Evolutionary conservation across 148 eudicot species (phyloP), one percentile per base, ranked within the genome.

Genomic region (Vaccinium darrowii): DNA sequence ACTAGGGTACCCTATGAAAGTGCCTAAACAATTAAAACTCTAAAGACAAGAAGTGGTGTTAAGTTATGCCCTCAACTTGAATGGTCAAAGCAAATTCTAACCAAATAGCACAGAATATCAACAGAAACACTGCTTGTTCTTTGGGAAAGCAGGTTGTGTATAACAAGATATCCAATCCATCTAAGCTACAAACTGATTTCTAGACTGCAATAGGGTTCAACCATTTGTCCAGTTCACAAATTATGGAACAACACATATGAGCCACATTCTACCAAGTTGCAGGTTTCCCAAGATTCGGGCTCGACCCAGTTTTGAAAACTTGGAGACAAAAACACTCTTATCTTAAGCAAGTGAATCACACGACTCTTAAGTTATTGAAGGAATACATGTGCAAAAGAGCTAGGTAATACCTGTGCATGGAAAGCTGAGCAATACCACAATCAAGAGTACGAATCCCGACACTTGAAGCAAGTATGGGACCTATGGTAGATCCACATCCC

Each of bases 401-500:
- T 30, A 23, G n/a, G 11, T 5, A 54, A 88, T 88, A 96, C 99
- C 99, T 96, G 93, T 96, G 99, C 99, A 96, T 96, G 81, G 99
- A 65, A 65, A 65, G 72, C 72, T 65, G 72, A 65, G 72, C 14
- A 65, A 65, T 65, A 23, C 72, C 72, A 87, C 97, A 93, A 87
- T 96, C 99, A 84, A 96, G 97, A 19, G 99, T 96, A 27, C 99
- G 98, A 74, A 96, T 93, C 83, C 98, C 99, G 75, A 94, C 90
- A 75, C 98, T 98, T 8, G 98, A 90, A 90, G 99, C 98, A 84
- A 96, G 95, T 87, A 96, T 96, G 73, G 99, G 99, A 74, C 99
- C 99, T 62, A 96, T 96, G 82, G 99, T 96, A 27, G 99, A 96
- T 82, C 99, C 99, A 90, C 99, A 96, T 56, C 99, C 99, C 99